A percentile compares a stretch with the other conserved stretches of the same genome.
phyloP scores from a whole-genome alignment of 1,139 yeast species.

The Kurtzmaniella quercitrusa region DNA sequence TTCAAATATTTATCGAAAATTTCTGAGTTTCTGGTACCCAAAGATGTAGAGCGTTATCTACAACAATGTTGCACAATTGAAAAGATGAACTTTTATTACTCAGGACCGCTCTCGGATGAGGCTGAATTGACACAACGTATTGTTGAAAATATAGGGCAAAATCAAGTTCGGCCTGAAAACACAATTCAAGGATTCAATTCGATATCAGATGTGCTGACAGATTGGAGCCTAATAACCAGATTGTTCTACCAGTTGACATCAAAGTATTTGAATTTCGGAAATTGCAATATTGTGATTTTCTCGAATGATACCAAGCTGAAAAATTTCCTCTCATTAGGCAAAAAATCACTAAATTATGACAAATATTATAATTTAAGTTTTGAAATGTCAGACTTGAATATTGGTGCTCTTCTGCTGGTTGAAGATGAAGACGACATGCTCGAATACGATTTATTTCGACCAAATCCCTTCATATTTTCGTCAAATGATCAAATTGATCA shows the following conservation, averaged over 20 bases:
- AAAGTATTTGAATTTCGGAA: constrained; percentile 8
- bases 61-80: constrained; percentile 44
- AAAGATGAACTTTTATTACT: constrained; percentile 38
- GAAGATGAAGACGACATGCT: not conserved
- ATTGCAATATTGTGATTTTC: constrained; percentile 10
- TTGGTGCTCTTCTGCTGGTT: constrained; percentile 5
- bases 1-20: constrained; percentile 14
- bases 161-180: not conserved
- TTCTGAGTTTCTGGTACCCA: not conserved
- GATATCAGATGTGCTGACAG: not conserved
- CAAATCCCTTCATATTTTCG: constrained; percentile 5
- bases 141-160: constrained; percentile 34
- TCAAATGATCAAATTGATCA: constrained; percentile 8
- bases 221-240: not conserved
- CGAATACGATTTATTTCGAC: not conserved
- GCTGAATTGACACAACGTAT: constrained; percentile 43
- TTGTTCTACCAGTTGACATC: not conserved
- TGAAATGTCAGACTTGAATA: constrained; percentile 8
- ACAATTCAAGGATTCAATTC: not conserved
- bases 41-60: constrained; percentile 19
- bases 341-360: constrained; percentile 8
- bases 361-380: constrained; percentile 17
- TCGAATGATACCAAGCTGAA: not conserved
- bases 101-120: constrained; percentile 26
- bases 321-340: not conserved